Evolutionary conservation across 169 alveolate species (phyloP).

Genomic region (Plasmodium yoelii): DNA sequence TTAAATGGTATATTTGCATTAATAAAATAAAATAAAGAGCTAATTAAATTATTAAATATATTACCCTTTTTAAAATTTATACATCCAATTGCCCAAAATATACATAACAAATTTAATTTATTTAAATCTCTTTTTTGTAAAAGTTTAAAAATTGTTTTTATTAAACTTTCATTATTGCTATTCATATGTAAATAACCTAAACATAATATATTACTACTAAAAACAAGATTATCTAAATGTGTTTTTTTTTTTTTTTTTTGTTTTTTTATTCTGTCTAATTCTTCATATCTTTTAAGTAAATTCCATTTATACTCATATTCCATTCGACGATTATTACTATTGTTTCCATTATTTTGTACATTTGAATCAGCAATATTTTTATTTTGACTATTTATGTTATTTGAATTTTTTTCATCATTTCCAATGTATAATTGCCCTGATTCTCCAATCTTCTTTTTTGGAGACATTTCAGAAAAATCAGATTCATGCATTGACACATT

Average conservation of each 20-base stretch:
- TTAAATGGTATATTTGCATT: constrained; percentile 67
- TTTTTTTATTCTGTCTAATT: not conserved
- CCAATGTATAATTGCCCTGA: too few species aligned
- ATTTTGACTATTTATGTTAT: too few species aligned
- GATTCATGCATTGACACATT: not conserved
- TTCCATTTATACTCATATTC: too few species aligned
- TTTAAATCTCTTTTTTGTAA: constrained; percentile 43
- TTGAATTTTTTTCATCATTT: too few species aligned
- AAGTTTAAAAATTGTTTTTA: constrained; percentile 51
- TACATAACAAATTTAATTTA: constrained; percentile 53
- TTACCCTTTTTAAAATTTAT: constrained; percentile 66
- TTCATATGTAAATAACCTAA: constrained; percentile 66
- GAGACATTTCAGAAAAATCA: too few species aligned
- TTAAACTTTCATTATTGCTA: constrained; percentile 44
- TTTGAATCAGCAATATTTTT: too few species aligned
- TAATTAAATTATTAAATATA: constrained; percentile 45
- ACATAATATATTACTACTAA: constrained; percentile 57
- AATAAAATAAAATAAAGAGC: constrained; percentile 46
- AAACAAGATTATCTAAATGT: constrained; percentile 48
- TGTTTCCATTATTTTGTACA: too few species aligned
- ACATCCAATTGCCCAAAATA: constrained; percentile 73
- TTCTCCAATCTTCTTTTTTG: too few species aligned
- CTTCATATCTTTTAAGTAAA: not conserved
- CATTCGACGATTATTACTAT: too few species aligned
- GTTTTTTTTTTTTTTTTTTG: constrained; percentile 30